Evolutionary conservation across 495 filamentous ascomycete species (phyloP), one percentile per base, ranked within the genome.

Genomic region (Ascodesmis nigricans): DNA sequence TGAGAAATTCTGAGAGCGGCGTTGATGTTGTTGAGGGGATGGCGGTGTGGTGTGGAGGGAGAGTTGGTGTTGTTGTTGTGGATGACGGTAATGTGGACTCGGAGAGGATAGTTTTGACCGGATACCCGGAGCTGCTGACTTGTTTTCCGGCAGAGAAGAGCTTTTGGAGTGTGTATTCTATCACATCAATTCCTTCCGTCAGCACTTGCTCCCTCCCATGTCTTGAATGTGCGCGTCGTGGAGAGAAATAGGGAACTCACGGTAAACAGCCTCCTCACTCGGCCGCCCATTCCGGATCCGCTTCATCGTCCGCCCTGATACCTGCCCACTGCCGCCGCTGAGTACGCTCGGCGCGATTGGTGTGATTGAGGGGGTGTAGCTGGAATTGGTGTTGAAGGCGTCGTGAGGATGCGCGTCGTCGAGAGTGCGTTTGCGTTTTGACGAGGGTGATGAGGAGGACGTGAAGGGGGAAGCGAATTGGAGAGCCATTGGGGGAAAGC

Each of bases 271-370:
- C 10, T 46, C 43, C 26, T 46, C 43, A 18, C 28, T 27, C 16
- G 43, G 43, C 16, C 37, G 39, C 14, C 41, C 43, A 20, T 46
- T 46, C 10, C 43, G 45, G 35, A 41, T 45, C 36, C 43, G 24
- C 23, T 46, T 46, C 42, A 46, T 46, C 3, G 43, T 46, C 19
- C 43, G 33, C 15, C 43, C 43, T n/a, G n/a, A n/a, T n/a, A n/a
- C n/a, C n/a, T n/a, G n/a, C n/a, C n/a, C n/a, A n/a, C n/a, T n/a
- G n/a, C n/a, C n/a, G n/a, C n/a, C n/a, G n/a, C n/a, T n/a, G n/a
- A n/a, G n/a, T n/a, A n/a, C n/a, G n/a, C n/a, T n/a, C n/a, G n/a
- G n/a, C n/a, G n/a, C n/a, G n/a, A n/a, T n/a, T n/a, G n/a, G n/a
- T n/a, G n/a, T n/a, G n/a, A n/a, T n/a, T n/a, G n/a, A n/a, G n/a